Base-by-base conservation (phyloP, 208 protist genomes). In the Crithidia expoeki region DNA sequence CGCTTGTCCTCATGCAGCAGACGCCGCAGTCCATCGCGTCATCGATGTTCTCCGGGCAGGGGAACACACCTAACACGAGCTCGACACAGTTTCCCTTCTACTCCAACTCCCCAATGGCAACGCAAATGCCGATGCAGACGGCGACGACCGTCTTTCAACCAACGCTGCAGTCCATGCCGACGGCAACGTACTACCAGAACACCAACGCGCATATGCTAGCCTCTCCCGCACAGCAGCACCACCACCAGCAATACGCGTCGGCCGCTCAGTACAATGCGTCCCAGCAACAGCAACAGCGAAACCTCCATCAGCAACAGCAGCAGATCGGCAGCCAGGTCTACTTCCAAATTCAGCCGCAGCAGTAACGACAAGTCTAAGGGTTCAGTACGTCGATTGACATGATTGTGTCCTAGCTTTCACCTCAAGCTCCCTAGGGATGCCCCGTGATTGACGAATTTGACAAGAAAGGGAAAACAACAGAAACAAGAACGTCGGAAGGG, bases 281-380 rank as follows among this genome's bases (percentile, higher is more conserved):
- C 17, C 65, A 60, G 2, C 67, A 72, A 33, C 49, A 61, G 34
- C 46, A 46, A 19, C 63, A 32, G 50, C 50, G 40, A 28, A 50
- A 61, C 2, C 64, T 27, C 12, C 71, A 69, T 2, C 61, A 27
- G 16, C 58, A 49, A 42, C 58, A 14, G 27, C 58, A 63, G 30
- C 61, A 53, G 33, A 56, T 71, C 1, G 63, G 61, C 2, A 60
- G 42, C 30, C 71, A 28, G 6, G 36, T 76, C 19, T 76, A 71
- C n/a, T 76, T 67, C 16, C 71, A 76, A 12, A 70, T 76, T 19
- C 56, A 71, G 9, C 56, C 32, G 0, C 71, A 69, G 28, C 68
- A 76, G 42, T 2, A 7, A 40, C 23, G n/a, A n/a, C n/a, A n/a
- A n/a, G n/a, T n/a, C n/a, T n/a, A n/a, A n/a, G n/a, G n/a, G n/a